Percentiles rank a stretch among this genome's conserved stretches.
phyloP scores from a whole-genome alignment of 306 rosid genomes.

The Hippophae gyantsensis region DNA sequence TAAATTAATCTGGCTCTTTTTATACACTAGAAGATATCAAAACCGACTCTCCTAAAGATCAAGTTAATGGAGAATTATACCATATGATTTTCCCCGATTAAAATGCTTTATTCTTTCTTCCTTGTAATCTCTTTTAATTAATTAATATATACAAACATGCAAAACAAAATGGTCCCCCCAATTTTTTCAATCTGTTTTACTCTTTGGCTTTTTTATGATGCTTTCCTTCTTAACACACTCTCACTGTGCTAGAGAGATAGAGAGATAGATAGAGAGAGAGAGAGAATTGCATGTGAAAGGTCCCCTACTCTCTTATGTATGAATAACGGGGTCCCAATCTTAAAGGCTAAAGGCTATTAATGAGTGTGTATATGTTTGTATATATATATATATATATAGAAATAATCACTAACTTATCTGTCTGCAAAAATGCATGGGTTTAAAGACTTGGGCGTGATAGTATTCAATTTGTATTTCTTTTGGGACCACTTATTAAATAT shows the following conservation, averaged over 20 bases:
- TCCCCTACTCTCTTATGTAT: slow-evolving; percentile 33
- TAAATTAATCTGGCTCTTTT: too few relatives aligned
- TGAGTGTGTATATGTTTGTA: slow-evolving; percentile 28
- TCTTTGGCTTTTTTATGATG: slow-evolving; percentile 15
- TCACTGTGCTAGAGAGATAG: not conserved
- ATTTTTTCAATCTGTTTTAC: slow-evolving; percentile 15
- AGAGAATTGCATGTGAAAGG: slow-evolving; percentile 24
- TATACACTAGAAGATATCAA: too few relatives aligned
- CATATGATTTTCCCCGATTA: slow-evolving; percentile 16
- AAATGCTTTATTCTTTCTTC: slow-evolving; percentile 25
- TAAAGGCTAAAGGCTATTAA: slow-evolving; percentile 35
- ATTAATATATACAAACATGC: slow-evolving; percentile 22
- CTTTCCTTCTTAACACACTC: not conserved
- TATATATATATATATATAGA: not conserved
- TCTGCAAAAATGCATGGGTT: slow-evolving; percentile 79
- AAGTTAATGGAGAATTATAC: not conserved
- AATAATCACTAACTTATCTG: slow-evolving; percentile 16
- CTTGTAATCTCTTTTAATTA: slow-evolving; percentile 26
- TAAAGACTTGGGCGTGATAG: slow-evolving; percentile 67
- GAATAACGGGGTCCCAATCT: slow-evolving; percentile 30
- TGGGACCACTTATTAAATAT: slow-evolving; percentile 59
- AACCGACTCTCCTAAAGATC: too few relatives aligned
- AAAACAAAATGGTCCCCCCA: slow-evolving; percentile 91
- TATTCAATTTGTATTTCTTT: slow-evolving; percentile 68
- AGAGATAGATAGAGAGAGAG: slow-evolving; percentile 9